phyloP scores from a whole-genome alignment of 345 rosid genomes.

The Chamaenerion angustifolium region DNA sequence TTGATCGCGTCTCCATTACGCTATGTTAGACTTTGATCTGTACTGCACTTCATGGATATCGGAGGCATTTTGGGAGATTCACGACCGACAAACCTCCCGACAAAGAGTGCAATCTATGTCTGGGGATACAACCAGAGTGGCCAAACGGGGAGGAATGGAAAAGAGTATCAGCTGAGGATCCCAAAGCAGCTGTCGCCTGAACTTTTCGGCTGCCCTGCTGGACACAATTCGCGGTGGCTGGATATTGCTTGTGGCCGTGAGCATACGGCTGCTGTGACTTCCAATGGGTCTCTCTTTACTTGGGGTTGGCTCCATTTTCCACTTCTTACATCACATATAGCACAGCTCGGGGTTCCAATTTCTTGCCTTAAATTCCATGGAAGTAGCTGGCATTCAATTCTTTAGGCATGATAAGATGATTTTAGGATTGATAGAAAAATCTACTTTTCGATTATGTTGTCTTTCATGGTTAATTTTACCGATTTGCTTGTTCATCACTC shows the following conservation, averaged over 20 bases:
- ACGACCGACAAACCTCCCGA: conserved; percentile 25
- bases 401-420: too few species aligned
- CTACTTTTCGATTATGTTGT: too few species aligned
- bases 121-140: conserved; percentile 96
- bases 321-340: not conserved
- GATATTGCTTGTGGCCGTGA: conserved; percentile 90
- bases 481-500: not conserved
- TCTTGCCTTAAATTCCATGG: too few species aligned
- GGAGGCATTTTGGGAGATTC: conserved; percentile 58
- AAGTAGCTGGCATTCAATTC: too few species aligned
- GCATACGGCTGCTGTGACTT: conserved; percentile 91
- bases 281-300: conserved; percentile 93
- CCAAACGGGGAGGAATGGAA: conserved; percentile 75
- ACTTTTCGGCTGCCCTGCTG: conserved; percentile 83
- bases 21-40: not conserved
- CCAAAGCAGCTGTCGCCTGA: conserved; percentile 92
- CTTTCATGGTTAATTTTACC: too few species aligned
- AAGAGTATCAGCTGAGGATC: conserved; percentile 59
- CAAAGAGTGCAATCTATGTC: conserved; percentile 87
- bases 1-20: not conserved
- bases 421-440: too few species aligned
- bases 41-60: conserved; percentile 37
- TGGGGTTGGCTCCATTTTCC: conserved; percentile 50
- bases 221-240: conserved; percentile 65
- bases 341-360: not conserved